A percentile compares a stretch with the other conserved stretches of the same genome.
These are phyloP conservation scores for Tagetes patula DNA, from an alignment of 129 eudicot species.

Conservation along the genomic window DNA sequence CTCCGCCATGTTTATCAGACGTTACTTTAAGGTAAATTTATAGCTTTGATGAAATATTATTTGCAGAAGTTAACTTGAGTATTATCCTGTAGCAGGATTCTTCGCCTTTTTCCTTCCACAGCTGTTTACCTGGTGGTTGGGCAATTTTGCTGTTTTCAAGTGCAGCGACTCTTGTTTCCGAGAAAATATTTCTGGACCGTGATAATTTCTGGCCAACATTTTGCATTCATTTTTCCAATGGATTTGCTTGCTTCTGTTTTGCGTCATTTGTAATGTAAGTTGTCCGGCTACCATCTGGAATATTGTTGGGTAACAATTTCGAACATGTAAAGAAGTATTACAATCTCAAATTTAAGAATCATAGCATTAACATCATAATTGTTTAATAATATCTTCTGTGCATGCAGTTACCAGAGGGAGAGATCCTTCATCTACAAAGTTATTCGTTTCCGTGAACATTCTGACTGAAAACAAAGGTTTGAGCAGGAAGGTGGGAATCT, in stretches of 20 bases:
- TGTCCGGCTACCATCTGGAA: slow-evolving; percentile 11
- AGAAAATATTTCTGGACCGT: slow-evolving; percentile 58
- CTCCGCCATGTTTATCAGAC: slow-evolving; percentile 79
- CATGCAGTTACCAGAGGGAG: slow-evolving; percentile 64
- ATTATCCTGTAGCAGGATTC: slow-evolving; percentile 51
- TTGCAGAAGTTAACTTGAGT: slow-evolving; percentile 15
- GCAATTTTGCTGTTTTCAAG: slow-evolving; percentile 60
- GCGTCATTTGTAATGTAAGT: slow-evolving; percentile 80
- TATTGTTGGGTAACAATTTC: neutral
- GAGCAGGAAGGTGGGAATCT: neutral
- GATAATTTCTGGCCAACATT: slow-evolving; percentile 81
- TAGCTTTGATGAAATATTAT: slow-evolving; percentile 8
- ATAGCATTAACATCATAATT: slow-evolving; percentile 7
- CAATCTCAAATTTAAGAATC: slow-evolving; percentile 8
- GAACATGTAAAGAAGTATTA: neutral
- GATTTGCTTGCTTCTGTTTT: slow-evolving; percentile 55
- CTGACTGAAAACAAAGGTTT: neutral
- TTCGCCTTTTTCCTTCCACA: slow-evolving; percentile 67
- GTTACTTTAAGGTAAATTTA: slow-evolving; percentile 72
- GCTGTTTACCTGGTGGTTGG: slow-evolving; percentile 90
- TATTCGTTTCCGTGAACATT: slow-evolving; percentile 50
- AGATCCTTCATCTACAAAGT: slow-evolving; percentile 72
- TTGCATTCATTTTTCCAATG: slow-evolving; percentile 62
- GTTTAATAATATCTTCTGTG: slow-evolving; percentile 15
- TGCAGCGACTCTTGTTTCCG: slow-evolving; percentile 59